Evolutionary conservation across 805 yeast genomes (phyloP).

Genomic region (Pichia deserticola): DNA sequence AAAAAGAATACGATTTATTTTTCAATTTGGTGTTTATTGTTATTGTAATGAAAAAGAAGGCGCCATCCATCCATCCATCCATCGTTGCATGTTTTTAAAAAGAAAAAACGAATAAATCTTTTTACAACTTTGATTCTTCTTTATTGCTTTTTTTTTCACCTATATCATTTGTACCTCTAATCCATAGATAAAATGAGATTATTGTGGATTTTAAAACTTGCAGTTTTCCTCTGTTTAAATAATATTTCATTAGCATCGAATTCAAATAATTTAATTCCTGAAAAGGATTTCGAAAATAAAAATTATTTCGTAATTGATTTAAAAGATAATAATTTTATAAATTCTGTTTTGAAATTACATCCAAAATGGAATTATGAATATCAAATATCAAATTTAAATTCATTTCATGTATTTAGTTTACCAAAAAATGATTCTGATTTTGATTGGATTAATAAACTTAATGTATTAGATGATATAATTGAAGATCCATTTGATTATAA

Average conservation of each 20-base stretch:
- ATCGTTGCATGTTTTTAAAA: background rate
- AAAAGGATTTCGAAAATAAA: conserved; percentile 5
- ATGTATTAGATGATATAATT: conserved; percentile 13
- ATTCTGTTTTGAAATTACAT: conserved; percentile 31
- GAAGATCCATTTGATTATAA: conserved; percentile 12
- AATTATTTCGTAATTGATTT: conserved; percentile 8
- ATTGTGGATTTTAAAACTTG: too few species aligned
- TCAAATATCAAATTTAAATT: conserved; percentile 49
- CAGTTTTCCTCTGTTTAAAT: too few species aligned
- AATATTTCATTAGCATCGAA: background rate
- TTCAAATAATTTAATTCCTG: background rate
- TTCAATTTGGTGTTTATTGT: too few species aligned
- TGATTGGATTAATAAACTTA: conserved; percentile 30
- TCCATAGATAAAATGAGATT: too few species aligned
- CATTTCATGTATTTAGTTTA: conserved; percentile 62
- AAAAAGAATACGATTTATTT: too few species aligned
- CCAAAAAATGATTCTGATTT: conserved; percentile 30
- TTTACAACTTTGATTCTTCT: too few species aligned
- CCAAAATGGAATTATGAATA: conserved; percentile 56
- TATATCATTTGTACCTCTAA: background rate
- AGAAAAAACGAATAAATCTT: background rate
- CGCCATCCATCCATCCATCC: too few species aligned
- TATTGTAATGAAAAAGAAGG: too few species aligned
- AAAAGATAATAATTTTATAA: background rate
- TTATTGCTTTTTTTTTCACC: background rate